Evolutionary conservation across 2,329 filamentous ascomycete genomes (phyloP).

Genomic region (Ascochyta clinopodiicola): DNA sequence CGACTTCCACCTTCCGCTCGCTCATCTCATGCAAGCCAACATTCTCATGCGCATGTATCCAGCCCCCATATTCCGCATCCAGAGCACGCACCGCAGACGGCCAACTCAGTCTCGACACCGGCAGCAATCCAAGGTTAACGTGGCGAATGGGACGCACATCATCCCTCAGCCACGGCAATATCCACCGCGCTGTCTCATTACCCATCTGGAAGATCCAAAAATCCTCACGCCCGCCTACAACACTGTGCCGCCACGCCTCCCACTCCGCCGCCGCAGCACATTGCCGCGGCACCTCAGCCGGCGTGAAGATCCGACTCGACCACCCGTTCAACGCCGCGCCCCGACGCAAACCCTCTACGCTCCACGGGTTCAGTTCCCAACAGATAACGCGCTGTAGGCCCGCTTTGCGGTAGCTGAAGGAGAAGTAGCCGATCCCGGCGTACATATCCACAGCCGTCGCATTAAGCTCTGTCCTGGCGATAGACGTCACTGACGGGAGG

Average conservation of each 20-base stretch:
- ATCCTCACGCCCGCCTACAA: background rate
- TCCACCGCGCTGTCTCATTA: constrained; percentile 44
- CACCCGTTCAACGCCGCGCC: constrained; percentile 53
- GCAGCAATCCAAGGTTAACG: constrained; percentile 65
- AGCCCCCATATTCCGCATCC: constrained; percentile 57
- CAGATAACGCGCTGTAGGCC: constrained; percentile 75
- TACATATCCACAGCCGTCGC: constrained; percentile 74
- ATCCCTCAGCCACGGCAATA: background rate
- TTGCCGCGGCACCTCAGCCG: background rate
- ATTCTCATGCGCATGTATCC: constrained; percentile 69
- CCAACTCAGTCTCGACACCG: constrained; percentile 60
- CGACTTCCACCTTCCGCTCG: constrained; percentile 43
- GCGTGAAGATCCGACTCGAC: constrained; percentile 19
- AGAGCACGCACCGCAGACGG: constrained; percentile 56
- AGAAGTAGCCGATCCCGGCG: constrained; percentile 92
- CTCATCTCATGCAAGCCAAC: constrained; percentile 51
- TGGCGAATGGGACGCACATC: constrained; percentile 56
- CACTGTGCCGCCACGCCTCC: background rate
- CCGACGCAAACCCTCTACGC: constrained; percentile 52
- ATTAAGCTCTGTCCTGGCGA: constrained; percentile 5
- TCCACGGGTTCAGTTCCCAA: constrained; percentile 81
- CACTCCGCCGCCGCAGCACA: background rate
- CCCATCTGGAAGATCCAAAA: constrained; percentile 52
- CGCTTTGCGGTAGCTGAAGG: constrained; percentile 75
- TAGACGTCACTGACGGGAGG: constrained; percentile 44